phyloP scores from a whole-genome alignment of 768 basidiomycete species.

The Cyathus striatus region DNA sequence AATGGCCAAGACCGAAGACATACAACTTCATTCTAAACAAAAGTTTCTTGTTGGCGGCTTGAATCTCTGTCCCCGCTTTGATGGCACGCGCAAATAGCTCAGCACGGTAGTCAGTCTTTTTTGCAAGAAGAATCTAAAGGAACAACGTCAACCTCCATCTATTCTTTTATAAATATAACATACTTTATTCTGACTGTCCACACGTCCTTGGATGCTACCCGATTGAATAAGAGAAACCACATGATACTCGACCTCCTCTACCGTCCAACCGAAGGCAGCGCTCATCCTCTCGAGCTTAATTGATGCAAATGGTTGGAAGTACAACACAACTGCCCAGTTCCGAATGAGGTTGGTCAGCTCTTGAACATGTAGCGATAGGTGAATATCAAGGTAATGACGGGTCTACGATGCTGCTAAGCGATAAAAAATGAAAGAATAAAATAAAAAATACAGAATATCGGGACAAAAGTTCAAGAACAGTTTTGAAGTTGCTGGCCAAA shows the following conservation, averaged over 20 bases:
- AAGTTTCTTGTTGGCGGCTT: conserved; percentile 69
- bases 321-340: conserved; percentile 75
- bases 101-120: conserved; percentile 72
- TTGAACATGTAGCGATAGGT: conserved; percentile 64
- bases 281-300: conserved; percentile 85
- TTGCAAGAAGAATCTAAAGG: conserved; percentile 72
- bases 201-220: conserved; percentile 74
- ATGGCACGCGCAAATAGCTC: conserved; percentile 75
- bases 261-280: conserved; percentile 75
- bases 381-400: conserved; percentile 72
- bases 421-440: neutral
- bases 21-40: conserved; percentile 82
- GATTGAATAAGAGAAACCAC: conserved; percentile 76
- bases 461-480: conserved; percentile 68
- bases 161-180: too few relatives aligned
- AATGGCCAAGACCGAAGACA: conserved; percentile 22
- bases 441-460: conserved; percentile 55
- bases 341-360: conserved; percentile 66
- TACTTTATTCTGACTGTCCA: conserved; percentile 89
- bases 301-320: conserved; percentile 86
- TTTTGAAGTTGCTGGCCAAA: conserved; percentile 83
- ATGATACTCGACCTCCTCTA: conserved; percentile 65
- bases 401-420: conserved; percentile 37
- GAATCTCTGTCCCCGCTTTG: conserved; percentile 66
- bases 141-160: too few relatives aligned